These are phyloP conservation scores for Aquilaria agallochum DNA, from an alignment of 441 rosid species.

Conservation along the genomic window DNA sequence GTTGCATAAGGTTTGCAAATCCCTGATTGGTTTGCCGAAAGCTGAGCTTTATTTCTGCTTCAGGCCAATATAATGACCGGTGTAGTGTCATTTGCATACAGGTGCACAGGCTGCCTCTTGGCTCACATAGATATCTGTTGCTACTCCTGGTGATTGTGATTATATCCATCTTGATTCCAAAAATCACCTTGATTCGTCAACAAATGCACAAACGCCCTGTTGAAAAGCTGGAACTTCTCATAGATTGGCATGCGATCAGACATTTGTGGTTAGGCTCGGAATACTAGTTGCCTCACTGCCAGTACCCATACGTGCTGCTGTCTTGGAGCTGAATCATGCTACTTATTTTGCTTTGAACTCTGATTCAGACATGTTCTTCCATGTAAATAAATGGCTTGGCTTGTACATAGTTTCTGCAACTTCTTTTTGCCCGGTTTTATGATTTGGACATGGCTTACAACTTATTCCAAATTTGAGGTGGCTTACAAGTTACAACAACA, in stretches of 20 bases:
- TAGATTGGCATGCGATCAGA: conserved; percentile 44
- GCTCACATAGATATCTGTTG: conserved; percentile 10
- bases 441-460: too few relatives aligned
- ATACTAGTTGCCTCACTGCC: too few relatives aligned
- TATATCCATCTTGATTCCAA: conserved; percentile 1
- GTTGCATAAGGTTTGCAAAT: conserved; percentile 32
- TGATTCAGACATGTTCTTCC: too few relatives aligned
- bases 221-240: conserved; percentile 9
- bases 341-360: too few relatives aligned
- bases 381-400: too few relatives aligned
- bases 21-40: background rate
- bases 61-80: background rate
- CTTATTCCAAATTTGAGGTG: too few relatives aligned
- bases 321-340: too few relatives aligned
- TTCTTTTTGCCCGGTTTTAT: too few relatives aligned
- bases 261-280: conserved; percentile 38
- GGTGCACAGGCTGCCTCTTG: conserved; percentile 14
- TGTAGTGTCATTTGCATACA: conserved; percentile 19
- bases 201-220: background rate
- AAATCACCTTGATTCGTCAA: background rate
- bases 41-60: conserved; percentile 1
- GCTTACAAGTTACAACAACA: too few relatives aligned
- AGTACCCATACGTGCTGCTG: too few relatives aligned
- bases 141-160: conserved; percentile 21
- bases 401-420: too few relatives aligned